Base-by-base conservation (phyloP, 495 filamentous ascomycete genomes). In the Daldinia caldariorum region DNA sequence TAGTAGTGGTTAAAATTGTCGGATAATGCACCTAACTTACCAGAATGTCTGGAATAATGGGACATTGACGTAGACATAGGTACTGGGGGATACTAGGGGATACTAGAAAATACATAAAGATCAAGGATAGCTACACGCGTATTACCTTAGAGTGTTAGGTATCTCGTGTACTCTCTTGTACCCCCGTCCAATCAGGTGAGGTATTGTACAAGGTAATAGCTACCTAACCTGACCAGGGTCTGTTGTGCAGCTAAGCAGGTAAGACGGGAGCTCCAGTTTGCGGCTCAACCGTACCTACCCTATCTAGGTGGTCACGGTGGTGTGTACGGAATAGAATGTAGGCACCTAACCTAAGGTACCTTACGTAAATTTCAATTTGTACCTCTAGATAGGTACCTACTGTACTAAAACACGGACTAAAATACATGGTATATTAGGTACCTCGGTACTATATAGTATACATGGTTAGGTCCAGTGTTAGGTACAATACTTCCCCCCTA, bases 1-100 rank as follows among this genome's bases (percentile, higher is more conserved):
- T 16, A 5, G n/a, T 61, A 56, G 57, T n/a, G 53, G 26, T 61
- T 70, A 61, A 55, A 56, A 32, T 69, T 67, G 57, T 74, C 74
- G 74, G 74, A 38, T 76, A 71, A 74, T 69, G 74, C 74, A 76
- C 74, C 71, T 76, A 76, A 69, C 59, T 66, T 34, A 47, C 32
- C 35, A 16, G 50, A 63, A 62, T 13, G 61, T 47, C 20, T 39
- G 56, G 39, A 66, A 58, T 58, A 53, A 58, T 58, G 47, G 9
- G 34, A 60, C 22, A 37, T 32, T 26, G 26, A 26, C 26, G 51
- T 20, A 39, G 51, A 26, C 39, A 32, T n/a, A n/a, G n/a, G n/a
- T n/a, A n/a, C n/a, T n/a, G n/a, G n/a, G n/a, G n/a, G n/a, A n/a
- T n/a, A n/a, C n/a, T n/a, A n/a, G n/a, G n/a, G n/a, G n/a, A n/a